Conservation (phyloP, 2,329 filamentous ascomycete species). For the Stenocarpella maydis region DNA sequence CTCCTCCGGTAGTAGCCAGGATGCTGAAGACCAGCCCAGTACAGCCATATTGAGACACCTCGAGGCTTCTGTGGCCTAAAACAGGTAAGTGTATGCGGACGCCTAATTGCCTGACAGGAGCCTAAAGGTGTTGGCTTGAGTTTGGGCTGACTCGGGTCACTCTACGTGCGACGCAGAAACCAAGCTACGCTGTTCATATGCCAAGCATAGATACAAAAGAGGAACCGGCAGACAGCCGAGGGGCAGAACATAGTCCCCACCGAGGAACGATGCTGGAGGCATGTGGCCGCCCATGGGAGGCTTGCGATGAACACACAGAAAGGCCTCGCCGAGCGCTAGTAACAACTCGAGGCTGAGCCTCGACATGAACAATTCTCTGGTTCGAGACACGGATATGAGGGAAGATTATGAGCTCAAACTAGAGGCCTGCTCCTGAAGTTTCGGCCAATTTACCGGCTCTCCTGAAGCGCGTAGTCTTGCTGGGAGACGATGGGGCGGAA, state of each 20-base stretch:
- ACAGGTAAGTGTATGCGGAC: neutral
- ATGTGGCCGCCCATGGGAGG: neutral
- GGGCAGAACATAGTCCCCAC: neutral
- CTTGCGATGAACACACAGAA: neutral
- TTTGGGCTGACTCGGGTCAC: slow-evolving; percentile 6
- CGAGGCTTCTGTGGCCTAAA: neutral
- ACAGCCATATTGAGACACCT: neutral
- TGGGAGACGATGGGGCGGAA: neutral
- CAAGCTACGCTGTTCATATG: neutral
- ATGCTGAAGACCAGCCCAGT: neutral
- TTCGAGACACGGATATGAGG: neutral
- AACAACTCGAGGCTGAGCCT: slow-evolving; percentile 1
- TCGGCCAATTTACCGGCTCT: slow-evolving; percentile 2
- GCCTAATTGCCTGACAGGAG: slow-evolving; percentile 12
- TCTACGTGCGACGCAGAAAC: neutral
- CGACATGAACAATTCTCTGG: neutral
- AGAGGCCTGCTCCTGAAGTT: neutral
- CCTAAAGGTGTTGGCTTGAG: neutral
- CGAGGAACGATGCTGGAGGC: neutral
- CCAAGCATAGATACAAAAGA: neutral
- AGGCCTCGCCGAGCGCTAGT: slow-evolving; percentile 4
- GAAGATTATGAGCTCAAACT: neutral
- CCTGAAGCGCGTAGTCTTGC: slow-evolving; percentile 3
- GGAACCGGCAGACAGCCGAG: too few relatives aligned
- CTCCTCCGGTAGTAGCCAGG: neutral